phyloP scores from a whole-genome alignment of 257 asterid species.

The Gentiana straminea region DNA sequence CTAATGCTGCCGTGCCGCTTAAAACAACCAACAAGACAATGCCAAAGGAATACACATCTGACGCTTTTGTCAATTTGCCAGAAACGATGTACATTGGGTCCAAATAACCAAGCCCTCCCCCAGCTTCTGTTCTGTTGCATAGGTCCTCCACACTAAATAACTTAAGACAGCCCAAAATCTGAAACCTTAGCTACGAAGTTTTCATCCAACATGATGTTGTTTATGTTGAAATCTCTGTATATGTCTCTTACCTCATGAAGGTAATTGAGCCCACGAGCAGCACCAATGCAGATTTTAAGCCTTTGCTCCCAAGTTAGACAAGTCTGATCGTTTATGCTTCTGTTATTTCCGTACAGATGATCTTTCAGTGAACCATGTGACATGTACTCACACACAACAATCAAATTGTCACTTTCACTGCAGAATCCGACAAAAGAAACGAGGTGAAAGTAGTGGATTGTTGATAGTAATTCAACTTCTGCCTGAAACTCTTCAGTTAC shows the following conservation, averaged over 20 bases:
- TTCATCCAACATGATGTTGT: conserved; percentile 9
- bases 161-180: not conserved
- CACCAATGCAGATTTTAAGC: conserved; percentile 8
- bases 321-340: too few relatives aligned
- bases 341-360: not conserved
- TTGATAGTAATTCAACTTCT: not conserved
- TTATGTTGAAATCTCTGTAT: not conserved
- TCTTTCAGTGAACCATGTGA: not conserved
- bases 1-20: not conserved
- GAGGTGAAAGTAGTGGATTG: not conserved
- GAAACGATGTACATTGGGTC: not conserved
- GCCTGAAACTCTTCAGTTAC: not conserved
- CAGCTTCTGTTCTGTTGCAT: not conserved
- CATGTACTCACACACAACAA: not conserved
- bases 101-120: conserved; percentile 9
- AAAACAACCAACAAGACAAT: conserved; percentile 11
- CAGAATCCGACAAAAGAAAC: not conserved
- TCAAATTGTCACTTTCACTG: not conserved
- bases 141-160: not conserved
- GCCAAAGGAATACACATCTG: conserved; percentile 20
- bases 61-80: conserved; percentile 2
- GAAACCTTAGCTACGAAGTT: conserved; percentile 7
- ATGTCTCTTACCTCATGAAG: not conserved
- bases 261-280: conserved; percentile 4
- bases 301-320: conserved; percentile 3